Evolutionary conservation across 192 early-diverging fungal species (phyloP).

Genomic region (Mortierella hygrophila): DNA sequence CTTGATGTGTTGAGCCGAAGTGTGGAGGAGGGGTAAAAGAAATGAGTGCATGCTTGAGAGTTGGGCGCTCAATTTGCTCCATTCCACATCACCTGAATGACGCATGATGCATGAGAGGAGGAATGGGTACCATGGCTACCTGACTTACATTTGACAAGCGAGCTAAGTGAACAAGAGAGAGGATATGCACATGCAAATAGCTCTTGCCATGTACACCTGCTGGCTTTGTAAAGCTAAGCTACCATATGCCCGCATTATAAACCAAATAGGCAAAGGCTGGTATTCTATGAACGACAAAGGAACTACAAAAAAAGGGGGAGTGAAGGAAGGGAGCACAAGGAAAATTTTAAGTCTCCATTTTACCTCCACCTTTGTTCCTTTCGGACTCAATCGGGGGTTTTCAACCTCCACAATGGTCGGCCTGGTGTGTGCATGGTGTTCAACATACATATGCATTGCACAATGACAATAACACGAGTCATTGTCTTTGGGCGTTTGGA

Average conservation of each 20-base stretch:
- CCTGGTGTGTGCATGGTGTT: background rate
- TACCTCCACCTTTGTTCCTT: background rate
- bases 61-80: no score
- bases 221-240: background rate
- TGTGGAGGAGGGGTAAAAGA: no score
- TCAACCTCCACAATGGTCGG: background rate
- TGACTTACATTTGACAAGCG: background rate
- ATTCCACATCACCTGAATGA: background rate
- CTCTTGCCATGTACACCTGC: background rate
- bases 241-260: background rate
- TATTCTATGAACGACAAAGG: background rate
- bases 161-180: background rate
- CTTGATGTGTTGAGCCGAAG: no score
- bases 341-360: background rate
- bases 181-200: background rate
- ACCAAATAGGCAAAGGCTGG: background rate
- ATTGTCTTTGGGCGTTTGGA: no score
- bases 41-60: no score
- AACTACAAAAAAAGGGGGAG: background rate
- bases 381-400: background rate
- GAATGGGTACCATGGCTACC: background rate
- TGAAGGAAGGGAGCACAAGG: background rate
- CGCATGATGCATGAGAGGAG: background rate
- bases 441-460: background rate
- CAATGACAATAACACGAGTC: no score